Evolutionary conservation across 768 basidiomycete genomes (phyloP).

Genomic region (Suillus discolor): DNA sequence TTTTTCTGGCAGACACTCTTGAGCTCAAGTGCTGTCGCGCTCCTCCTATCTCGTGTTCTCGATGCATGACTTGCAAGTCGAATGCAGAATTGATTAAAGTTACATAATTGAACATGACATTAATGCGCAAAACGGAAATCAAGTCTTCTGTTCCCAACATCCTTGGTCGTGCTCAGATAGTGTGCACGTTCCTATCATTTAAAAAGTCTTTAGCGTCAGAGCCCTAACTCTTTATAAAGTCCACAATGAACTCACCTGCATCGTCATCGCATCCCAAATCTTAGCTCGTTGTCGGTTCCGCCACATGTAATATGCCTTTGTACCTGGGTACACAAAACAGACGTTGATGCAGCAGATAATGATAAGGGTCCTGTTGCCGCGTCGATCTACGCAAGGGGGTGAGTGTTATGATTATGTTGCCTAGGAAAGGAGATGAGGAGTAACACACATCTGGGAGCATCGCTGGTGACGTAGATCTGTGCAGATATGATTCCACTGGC

Average conservation of each 20-base stretch:
- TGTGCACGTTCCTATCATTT: slow-evolving; percentile 48
- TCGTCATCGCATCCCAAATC: slow-evolving; percentile 60
- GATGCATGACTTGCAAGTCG: no score
- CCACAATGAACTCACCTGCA: slow-evolving; percentile 36
- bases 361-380: slow-evolving; percentile 59
- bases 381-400: slow-evolving; percentile 42
- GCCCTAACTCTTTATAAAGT: neutral
- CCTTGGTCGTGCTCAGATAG: slow-evolving; percentile 60
- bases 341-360: slow-evolving; percentile 52
- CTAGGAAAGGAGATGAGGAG: neutral
- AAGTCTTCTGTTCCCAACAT: slow-evolving; percentile 58
- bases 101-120: neutral
- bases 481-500: slow-evolving; percentile 45
- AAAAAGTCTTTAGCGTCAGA: neutral
- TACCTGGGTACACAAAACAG: slow-evolving; percentile 52
- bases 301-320: slow-evolving; percentile 60
- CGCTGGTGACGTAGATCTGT: slow-evolving; percentile 60
- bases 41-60: no score
- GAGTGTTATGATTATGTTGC: neutral
- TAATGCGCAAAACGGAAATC: slow-evolving; percentile 65
- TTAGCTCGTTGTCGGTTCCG: slow-evolving; percentile 55
- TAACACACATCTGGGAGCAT: slow-evolving; percentile 55
- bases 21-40: no score
- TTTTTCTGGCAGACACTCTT: no score
- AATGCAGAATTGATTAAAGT: no score